Base-by-base conservation (phyloP, 371 early-diverging fungal genomes). In the Circinella umbellata region DNA sequence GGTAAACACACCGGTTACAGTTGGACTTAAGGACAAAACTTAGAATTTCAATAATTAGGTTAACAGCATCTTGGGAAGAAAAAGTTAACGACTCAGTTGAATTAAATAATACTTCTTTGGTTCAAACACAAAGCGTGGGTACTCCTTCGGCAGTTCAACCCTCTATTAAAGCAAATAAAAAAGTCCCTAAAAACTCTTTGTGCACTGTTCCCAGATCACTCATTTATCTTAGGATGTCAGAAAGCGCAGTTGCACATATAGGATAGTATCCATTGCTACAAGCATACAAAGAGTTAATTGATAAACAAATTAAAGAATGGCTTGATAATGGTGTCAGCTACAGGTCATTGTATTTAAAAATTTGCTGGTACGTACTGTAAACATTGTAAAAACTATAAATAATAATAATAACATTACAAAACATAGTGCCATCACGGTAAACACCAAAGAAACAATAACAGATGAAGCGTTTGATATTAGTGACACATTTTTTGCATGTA, bases 161-260 rank as follows among this genome's bases (percentile, higher is more conserved):
- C 0, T 51, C 13, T 38, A 62, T 75, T 1, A 5, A 66, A n/a
- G 51, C 49, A n/a, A 75, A 75, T 51, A 27, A 36, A 49, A 10
- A 49, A 0, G 66, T 70, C 47, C 62, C 61, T 3, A 55, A 67
- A 34, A 65, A 17, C 8, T 70, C 70, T 4, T 70, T 70, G 6
- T 74, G 74, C 39, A 70, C 70, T 14, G 59, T 74, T 13, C 62
- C 67, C 4, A 68, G 68, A 68, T 64, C 74, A 0, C 14, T 74
- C n/a, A 37, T 74, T 10, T 4, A 17, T 42, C 35, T 74, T 8
- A 17, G 53, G 2, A 70, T 67, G 42, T 65, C 69, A 20, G 49
- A 54, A 46, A 55, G 65, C 10, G 51, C 4, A 3, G 57, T 53
- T 17, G 17, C 67, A 1, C 57, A 71, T 42, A 37, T 48, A 18